Conservation (phyloP, 2,329 filamentous ascomycete genomes). For the Bipolaris sorokiniana region DNA sequence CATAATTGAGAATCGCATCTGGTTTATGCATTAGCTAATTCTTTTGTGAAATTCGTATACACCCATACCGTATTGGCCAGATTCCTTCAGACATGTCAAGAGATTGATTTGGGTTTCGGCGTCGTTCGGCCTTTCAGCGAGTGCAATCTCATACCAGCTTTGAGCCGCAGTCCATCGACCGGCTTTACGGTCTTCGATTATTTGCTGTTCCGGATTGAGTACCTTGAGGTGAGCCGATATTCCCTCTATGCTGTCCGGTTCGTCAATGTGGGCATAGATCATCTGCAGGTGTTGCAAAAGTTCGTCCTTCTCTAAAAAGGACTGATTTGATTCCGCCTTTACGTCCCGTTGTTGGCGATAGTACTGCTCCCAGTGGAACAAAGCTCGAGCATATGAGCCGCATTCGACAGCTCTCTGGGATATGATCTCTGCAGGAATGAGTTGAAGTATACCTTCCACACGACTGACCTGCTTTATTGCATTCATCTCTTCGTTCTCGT, state of each 20-base stretch:
- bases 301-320: slow-evolving; percentile 62
- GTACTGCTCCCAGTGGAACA: slow-evolving; percentile 95
- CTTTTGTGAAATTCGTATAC: neutral
- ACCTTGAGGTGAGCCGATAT: slow-evolving; percentile 86
- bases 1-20: slow-evolving; percentile 87
- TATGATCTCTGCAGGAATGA: slow-evolving; percentile 73
- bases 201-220: slow-evolving; percentile 90
- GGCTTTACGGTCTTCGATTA: slow-evolving; percentile 89
- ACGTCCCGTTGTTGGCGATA: slow-evolving; percentile 63
- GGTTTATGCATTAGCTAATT: slow-evolving; percentile 26
- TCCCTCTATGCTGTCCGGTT: slow-evolving; percentile 94
- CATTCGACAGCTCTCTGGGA: slow-evolving; percentile 90
- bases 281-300: slow-evolving; percentile 82
- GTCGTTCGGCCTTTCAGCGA: slow-evolving; percentile 79
- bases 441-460: slow-evolving; percentile 75
- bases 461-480: slow-evolving; percentile 62
- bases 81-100: slow-evolving; percentile 87
- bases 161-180: slow-evolving; percentile 94
- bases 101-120: slow-evolving; percentile 80
- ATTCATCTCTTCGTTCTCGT: slow-evolving; percentile 59
- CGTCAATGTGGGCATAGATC: slow-evolving; percentile 96
- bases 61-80: slow-evolving; percentile 83
- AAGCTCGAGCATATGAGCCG: slow-evolving; percentile 85
- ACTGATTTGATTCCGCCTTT: slow-evolving; percentile 55
- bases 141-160: slow-evolving; percentile 94